phyloP scores from a whole-genome alignment of 169 alveolate species.

The Plasmodium berghei region DNA sequence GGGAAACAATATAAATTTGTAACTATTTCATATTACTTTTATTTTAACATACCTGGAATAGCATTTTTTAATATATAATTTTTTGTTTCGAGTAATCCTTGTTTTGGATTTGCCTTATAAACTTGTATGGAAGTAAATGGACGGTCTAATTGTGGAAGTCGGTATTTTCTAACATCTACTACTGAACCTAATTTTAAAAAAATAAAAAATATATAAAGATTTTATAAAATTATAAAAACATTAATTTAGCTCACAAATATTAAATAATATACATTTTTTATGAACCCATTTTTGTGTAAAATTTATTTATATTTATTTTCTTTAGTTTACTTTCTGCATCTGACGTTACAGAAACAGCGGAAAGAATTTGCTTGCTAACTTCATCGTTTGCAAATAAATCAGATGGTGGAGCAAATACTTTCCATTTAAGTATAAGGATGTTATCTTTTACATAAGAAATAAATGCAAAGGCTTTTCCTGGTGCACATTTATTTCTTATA shows the following conservation, averaged over 20 bases:
- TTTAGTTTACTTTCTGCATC: not conserved
- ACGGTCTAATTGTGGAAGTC: constrained; percentile 21
- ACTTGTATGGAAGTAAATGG: constrained; percentile 61
- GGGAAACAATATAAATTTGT: not conserved
- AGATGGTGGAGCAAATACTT: constrained; percentile 8
- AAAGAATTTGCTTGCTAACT: not conserved
- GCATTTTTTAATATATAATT: constrained; percentile 4
- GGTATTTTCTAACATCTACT: constrained; percentile 27
- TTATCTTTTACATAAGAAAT: constrained; percentile 10
- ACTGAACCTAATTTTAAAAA: not conserved
- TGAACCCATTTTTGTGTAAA: not conserved
- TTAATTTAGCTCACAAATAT: not conserved
- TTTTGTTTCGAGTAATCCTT: constrained; percentile 21
- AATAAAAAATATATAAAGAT: not conserved
- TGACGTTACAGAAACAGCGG: not conserved
- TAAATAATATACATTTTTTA: no score
- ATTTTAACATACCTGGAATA: constrained; percentile 35
- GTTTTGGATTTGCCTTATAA: constrained; percentile 16
- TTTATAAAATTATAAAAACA: not conserved
- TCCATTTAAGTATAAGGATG: constrained; percentile 33
- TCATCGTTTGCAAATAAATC: not conserved
- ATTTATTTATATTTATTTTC: not conserved
- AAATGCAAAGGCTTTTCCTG: constrained; percentile 15
- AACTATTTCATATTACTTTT: not conserved
- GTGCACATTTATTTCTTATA: constrained; percentile 15